Conservation (phyloP, 768 basidiomycete genomes). For the Boletus fagicola region DNA sequence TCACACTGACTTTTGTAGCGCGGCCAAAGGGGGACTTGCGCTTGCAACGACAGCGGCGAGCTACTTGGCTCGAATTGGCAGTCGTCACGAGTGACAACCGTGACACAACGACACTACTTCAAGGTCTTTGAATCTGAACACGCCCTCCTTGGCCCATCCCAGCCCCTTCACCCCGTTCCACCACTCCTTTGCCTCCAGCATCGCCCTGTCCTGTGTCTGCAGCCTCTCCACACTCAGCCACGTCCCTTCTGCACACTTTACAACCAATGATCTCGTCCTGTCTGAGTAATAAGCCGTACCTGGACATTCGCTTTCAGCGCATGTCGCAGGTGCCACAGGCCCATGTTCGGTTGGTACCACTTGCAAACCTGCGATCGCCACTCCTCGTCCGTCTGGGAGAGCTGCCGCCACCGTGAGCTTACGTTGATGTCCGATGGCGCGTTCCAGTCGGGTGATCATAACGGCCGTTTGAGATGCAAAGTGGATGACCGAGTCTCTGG, state of each 20-base stretch:
- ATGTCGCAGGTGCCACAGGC: not conserved
- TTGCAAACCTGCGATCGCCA: constrained; percentile 22
- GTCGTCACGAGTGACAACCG: constrained; percentile 18
- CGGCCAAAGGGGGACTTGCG: not conserved
- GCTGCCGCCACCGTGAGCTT: constrained; percentile 19
- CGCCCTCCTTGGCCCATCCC: constrained; percentile 24
- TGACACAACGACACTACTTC: constrained; percentile 3
- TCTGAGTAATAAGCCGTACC: constrained; percentile 47
- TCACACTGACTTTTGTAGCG: constrained; percentile 9
- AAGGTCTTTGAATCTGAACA: constrained; percentile 12
- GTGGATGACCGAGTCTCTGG: constrained; percentile 13
- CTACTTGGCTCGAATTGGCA: constrained; percentile 9
- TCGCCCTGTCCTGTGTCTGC: constrained; percentile 58
- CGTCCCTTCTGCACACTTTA: constrained; percentile 55
- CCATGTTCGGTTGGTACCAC: constrained; percentile 7
- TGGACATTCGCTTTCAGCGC: constrained; percentile 24
- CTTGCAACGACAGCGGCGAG: not conserved
- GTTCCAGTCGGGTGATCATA: constrained; percentile 22
- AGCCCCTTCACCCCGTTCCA: constrained; percentile 65
- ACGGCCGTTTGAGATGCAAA: constrained; percentile 24
- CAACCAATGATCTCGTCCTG: constrained; percentile 39
- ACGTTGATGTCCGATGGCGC: constrained; percentile 31
- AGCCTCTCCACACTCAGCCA: constrained; percentile 54
- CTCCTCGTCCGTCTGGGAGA: constrained; percentile 29
- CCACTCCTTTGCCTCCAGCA: constrained; percentile 63